A percentile compares a stretch with the other conserved stretches of the same genome.
These are phyloP conservation scores for Leccinum boreale DNA, from an alignment of 768 basidiomycete species.

Conservation along the genomic window DNA sequence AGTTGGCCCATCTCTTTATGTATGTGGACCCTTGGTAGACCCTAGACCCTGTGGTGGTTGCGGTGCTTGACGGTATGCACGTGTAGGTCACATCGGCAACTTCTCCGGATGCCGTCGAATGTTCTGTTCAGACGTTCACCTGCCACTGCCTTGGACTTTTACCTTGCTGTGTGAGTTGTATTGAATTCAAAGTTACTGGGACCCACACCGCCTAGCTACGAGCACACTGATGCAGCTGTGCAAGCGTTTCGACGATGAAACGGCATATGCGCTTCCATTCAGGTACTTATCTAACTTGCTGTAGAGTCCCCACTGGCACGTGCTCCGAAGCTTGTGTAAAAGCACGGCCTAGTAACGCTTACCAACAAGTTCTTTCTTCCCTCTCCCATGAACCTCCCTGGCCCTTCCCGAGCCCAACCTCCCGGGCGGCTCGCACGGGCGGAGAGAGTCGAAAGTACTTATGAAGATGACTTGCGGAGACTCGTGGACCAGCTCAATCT, in stretches of 20 bases:
- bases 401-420: conserved; percentile 20
- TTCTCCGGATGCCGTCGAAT: too few species aligned
- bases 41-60: too few species aligned
- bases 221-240: neutral
- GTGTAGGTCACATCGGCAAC: too few species aligned
- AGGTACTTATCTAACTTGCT: neutral
- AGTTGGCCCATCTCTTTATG: neutral
- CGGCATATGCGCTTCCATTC: neutral
- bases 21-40: neutral
- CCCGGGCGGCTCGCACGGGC: neutral
- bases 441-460: conserved; percentile 19
- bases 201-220: neutral
- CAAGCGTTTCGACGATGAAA: neutral
- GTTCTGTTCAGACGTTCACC: too few species aligned
- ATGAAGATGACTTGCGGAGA: conserved; percentile 24
- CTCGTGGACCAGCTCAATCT: conserved; percentile 19
- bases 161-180: neutral
- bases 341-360: neutral
- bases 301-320: conserved; percentile 2
- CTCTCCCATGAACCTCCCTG: conserved; percentile 24
- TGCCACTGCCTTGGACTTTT: too few species aligned
- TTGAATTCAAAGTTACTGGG: neutral
- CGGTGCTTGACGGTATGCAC: too few species aligned
- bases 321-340: conserved; percentile 5
- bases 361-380: conserved; percentile 8